Evolutionary conservation across 2,329 filamentous ascomycete genomes (phyloP).

Genomic region (Talaromyces islandicus): DNA sequence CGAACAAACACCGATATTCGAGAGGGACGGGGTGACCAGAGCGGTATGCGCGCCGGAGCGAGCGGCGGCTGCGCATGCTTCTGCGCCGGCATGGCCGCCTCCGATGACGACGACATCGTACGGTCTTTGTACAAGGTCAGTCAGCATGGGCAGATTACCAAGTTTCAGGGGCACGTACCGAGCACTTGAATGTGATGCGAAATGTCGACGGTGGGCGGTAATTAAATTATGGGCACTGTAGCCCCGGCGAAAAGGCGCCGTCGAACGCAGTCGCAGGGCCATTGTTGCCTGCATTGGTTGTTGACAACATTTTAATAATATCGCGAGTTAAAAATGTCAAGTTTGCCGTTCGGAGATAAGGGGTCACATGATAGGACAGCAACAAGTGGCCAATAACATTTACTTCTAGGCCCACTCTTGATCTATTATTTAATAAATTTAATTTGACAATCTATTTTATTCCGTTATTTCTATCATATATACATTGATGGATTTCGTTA

Average conservation of each 20-base stretch:
- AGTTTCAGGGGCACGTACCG: conserved; percentile 22
- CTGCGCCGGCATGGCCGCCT: conserved; percentile 89
- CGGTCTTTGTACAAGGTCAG: conserved; percentile 42
- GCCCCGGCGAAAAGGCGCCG: conserved; percentile 22
- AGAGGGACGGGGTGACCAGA: conserved; percentile 77
- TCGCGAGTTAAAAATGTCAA: background rate
- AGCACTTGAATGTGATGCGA: conserved; percentile 35
- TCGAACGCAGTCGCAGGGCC: conserved; percentile 29
- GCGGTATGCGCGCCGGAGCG: conserved; percentile 83
- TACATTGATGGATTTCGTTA: background rate
- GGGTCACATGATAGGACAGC: background rate
- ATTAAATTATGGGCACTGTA: conserved; percentile 17
- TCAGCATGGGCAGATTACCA: background rate
- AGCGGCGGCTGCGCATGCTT: conserved; percentile 87
- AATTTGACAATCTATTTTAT: background rate
- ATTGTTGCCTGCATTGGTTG: conserved; percentile 16
- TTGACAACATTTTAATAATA: background rate
- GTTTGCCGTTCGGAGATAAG: background rate
- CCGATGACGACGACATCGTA: conserved; percentile 95
- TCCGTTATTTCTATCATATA: background rate
- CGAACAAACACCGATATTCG: conserved; percentile 90
- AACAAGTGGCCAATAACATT: background rate
- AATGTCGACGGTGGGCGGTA: conserved; percentile 19
- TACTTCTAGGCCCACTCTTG: background rate
- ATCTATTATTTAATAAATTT: background rate